These are phyloP conservation scores for Pythium brachiatum DNA, from an alignment of 352 stramenopile genomes.

Conservation along the genomic window DNA sequence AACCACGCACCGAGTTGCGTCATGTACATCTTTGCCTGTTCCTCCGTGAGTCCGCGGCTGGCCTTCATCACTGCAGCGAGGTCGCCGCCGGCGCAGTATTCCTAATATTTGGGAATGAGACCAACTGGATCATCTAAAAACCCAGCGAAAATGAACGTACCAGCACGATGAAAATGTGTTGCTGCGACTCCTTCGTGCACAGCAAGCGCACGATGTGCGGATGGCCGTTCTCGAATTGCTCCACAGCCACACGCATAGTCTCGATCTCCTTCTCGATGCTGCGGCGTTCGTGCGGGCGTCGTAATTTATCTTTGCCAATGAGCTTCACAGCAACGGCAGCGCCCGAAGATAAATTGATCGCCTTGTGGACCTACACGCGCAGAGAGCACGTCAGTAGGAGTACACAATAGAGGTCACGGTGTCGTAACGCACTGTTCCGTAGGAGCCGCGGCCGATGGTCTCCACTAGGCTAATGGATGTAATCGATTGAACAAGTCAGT, in stretches of 20 bases:
- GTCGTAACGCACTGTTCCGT: constrained; percentile 55
- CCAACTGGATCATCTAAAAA: neutral
- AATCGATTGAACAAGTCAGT: neutral
- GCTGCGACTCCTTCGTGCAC: constrained; percentile 79
- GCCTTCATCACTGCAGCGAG: constrained; percentile 72
- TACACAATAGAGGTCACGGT: neutral
- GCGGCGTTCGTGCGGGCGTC: constrained; percentile 64
- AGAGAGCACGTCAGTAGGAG: neutral
- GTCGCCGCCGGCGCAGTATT: constrained; percentile 78
- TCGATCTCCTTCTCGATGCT: constrained; percentile 87
- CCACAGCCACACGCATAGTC: constrained; percentile 80
- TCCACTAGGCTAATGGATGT: constrained; percentile 59
- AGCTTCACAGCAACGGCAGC: constrained; percentile 80
- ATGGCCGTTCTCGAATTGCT: constrained; percentile 86
- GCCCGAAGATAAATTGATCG: constrained; percentile 74
- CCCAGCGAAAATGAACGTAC: constrained; percentile 19
- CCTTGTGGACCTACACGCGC: constrained; percentile 65
- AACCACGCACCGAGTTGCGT: constrained; percentile 60
- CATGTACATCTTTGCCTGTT: constrained; percentile 75
- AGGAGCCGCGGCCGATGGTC: constrained; percentile 76
- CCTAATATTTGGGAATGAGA: constrained; percentile 26
- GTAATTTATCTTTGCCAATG: constrained; percentile 75
- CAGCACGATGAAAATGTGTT: constrained; percentile 82
- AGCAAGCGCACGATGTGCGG: constrained; percentile 79
- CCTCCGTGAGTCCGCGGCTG: constrained; percentile 53